Conservation (phyloP, 306 rosid genomes). For the Dryas octopetala region DNA sequence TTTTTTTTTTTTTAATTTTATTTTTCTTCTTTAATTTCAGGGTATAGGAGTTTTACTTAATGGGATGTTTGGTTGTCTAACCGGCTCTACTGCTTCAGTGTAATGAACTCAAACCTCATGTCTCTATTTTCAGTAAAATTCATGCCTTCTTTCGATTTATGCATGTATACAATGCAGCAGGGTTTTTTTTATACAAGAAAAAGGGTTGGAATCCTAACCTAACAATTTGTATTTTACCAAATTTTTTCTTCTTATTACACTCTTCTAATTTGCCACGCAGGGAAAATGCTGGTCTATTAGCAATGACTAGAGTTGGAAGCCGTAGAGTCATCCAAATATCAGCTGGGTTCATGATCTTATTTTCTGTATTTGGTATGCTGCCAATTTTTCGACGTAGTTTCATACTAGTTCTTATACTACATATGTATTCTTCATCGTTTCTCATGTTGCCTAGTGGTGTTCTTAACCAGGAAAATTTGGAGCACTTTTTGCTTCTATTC, state of each 20-base stretch:
- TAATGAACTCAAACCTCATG: constrained; percentile 29
- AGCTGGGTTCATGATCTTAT: constrained; percentile 83
- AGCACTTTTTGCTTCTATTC: constrained; percentile 72
- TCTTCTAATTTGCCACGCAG: constrained; percentile 12
- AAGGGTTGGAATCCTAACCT: too few relatives aligned
- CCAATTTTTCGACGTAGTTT: background rate
- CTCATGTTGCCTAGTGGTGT: constrained; percentile 1
- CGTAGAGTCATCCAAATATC: constrained; percentile 86
- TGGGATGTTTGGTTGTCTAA: constrained; percentile 65
- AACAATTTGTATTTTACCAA: background rate
- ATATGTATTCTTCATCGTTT: background rate
- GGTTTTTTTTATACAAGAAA: background rate
- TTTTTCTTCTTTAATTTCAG: constrained; percentile 43
- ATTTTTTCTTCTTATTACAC: background rate
- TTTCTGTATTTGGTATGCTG: constrained; percentile 70
- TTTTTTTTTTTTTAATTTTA: background rate
- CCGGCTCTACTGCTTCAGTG: constrained; percentile 78
- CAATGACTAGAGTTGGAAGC: constrained; percentile 80
- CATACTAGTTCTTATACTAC: background rate
- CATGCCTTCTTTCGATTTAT: background rate
- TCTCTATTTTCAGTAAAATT: background rate
- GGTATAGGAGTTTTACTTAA: constrained; percentile 63
- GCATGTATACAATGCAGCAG: background rate
- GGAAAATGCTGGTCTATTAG: constrained; percentile 83
- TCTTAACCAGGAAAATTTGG: constrained; percentile 66